Evolutionary conservation across 1,284 basidiomycete species (phyloP), one percentile per base, ranked within the genome.

Genomic region (Somion occarium): DNA sequence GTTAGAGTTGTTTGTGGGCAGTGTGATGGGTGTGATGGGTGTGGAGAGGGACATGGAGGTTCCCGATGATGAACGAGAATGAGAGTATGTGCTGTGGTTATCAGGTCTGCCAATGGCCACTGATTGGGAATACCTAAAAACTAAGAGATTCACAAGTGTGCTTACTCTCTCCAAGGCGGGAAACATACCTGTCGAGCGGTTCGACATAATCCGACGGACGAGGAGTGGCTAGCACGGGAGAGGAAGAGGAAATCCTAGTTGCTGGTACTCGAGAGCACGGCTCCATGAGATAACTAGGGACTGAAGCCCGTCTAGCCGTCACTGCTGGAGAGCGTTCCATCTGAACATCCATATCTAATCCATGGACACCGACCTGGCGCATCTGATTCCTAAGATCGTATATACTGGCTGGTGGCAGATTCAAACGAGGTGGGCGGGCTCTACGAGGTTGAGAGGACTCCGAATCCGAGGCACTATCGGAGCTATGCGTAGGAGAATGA

Each of bases 211-310:
- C 11, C 19, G 42, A 43, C 3, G 42, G 19, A 5, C 42, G 7
- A 23, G 42, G 42, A 3, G 42, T 43, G 5, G 24, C 30, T 7
- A 7, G 7, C 7, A 15, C 30, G 15, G 30, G 15, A 7, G 30
- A 15, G 30, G 30, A 7, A 7, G 30, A 34, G 7, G 30, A 15
- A 7, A 15, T 7, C 15, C 30, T 7, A 34, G 30, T 34, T 7
- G 30, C 15, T 13, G 20, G 19, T 22, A 43, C 42, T 22, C 23
- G 18, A 9, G 42, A 19, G 54, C 56, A 59, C 20, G 57, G 30
- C 41, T 59, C 55, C 18, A 61, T 30, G 23, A 66, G 58, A 50
- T 63, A 59, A 23, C 56, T 19, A 2, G 64, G 64, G 4, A 66
- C 54, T 9, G 60, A 60, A 20, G 55, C 49, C 15, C 59, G 56